phyloP scores from a whole-genome alignment of 2,329 filamentous ascomycete genomes.

The Fusarium sp. region DNA sequence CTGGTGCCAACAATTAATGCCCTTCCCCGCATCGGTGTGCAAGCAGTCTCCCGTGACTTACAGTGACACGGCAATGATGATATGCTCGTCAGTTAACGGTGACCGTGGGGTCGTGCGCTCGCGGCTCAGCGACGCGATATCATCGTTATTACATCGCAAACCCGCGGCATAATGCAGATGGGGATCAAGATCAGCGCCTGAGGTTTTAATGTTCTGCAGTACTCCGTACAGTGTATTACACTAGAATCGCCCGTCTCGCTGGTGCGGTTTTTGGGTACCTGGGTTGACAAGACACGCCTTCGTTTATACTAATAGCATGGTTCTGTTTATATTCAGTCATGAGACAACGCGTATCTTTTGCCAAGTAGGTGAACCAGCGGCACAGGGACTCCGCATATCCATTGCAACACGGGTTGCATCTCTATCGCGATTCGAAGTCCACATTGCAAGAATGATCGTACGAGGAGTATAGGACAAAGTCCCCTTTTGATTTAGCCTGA shows the following conservation, averaged over 20 bases:
- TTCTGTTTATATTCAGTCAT: slow-evolving; percentile 13
- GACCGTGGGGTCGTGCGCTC: background rate
- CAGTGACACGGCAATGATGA: slow-evolving; percentile 24
- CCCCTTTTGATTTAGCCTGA: slow-evolving; percentile 6
- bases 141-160: background rate
- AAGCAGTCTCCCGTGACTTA: slow-evolving; percentile 32
- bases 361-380: slow-evolving; percentile 7
- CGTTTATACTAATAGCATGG: slow-evolving; percentile 17
- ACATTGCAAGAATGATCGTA: background rate
- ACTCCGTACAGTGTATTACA: background rate
- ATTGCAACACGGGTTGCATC: background rate
- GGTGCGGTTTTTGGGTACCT: slow-evolving; percentile 35
- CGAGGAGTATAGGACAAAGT: background rate
- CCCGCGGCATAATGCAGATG: background rate
- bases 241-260: background rate
- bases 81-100: slow-evolving; percentile 15
- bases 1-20: slow-evolving; percentile 31
- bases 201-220: background rate
- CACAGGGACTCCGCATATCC: slow-evolving; percentile 1
- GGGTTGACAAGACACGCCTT: slow-evolving; percentile 14
- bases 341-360: slow-evolving; percentile 5
- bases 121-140: background rate
- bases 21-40: slow-evolving; percentile 35
- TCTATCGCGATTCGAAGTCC: background rate
- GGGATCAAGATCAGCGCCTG: slow-evolving; percentile 5